phyloP scores from a whole-genome alignment of 202 grass and related monocot species.

The Zoysia matrella region DNA sequence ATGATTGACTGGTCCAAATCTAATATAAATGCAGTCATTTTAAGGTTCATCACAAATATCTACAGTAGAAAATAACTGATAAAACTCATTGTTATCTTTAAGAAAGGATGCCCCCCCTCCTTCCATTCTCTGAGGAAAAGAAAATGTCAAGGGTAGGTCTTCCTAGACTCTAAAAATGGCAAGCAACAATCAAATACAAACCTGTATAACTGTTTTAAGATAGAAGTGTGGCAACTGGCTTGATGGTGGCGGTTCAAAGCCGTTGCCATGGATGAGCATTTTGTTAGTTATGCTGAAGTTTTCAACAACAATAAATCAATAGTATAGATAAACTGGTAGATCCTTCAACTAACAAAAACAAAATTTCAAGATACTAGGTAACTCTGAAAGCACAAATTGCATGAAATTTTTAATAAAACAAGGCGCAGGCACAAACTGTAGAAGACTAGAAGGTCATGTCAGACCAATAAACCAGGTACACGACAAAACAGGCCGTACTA shows the following conservation, averaged over 20 bases:
- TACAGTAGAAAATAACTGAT: slow-evolving; percentile 5
- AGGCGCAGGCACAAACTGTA: background rate
- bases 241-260: background rate
- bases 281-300: slow-evolving; percentile 15
- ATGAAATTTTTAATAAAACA: slow-evolving; percentile 4
- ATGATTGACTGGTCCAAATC: background rate
- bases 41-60: slow-evolving; percentile 7
- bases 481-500: background rate
- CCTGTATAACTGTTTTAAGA: no score
- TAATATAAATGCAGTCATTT: background rate
- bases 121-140: background rate
- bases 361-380: background rate
- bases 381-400: background rate
- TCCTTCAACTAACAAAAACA: background rate
- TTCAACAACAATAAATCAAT: background rate
- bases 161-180: background rate
- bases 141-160: background rate
- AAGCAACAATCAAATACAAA: no score
- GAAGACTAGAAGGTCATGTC: background rate
- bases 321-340: slow-evolving; percentile 14
- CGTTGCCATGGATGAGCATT: background rate
- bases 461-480: background rate
- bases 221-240: no score
- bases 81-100: slow-evolving; percentile 16
- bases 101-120: background rate